Percentiles rank a stretch among this genome's conserved stretches.
Conservation (phyloP, 2,329 filamentous ascomycete species). For the Tolypocladium ophioglossoides region DNA sequence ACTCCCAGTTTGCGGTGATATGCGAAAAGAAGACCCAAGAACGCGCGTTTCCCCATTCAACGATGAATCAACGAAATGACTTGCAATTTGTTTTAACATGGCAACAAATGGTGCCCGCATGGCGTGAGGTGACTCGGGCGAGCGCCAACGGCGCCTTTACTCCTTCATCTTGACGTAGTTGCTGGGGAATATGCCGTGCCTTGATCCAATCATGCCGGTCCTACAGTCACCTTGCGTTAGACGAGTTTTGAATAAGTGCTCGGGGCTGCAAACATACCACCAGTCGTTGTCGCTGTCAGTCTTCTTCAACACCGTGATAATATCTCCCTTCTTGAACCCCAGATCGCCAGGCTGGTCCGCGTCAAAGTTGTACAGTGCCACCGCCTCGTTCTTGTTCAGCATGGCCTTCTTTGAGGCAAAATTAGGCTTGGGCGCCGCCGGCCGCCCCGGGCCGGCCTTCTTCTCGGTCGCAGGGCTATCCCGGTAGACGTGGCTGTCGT, state of each 20-base stretch:
- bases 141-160: constrained; percentile 12
- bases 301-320: constrained; percentile 90
- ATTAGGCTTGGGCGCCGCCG: constrained; percentile 80
- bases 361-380: constrained; percentile 90
- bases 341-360: constrained; percentile 87
- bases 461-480: constrained; percentile 29
- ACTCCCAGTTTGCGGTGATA: not conserved
- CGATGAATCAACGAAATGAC: not conserved
- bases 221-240: constrained; percentile 23
- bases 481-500: constrained; percentile 44
- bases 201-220: constrained; percentile 80
- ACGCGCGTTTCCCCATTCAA: not conserved
- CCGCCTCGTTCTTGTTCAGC: constrained; percentile 65
- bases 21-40: not conserved
- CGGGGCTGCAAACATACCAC: constrained; percentile 54
- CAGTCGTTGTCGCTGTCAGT: constrained; percentile 92
- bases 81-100: not conserved
- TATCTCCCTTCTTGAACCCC: constrained; percentile 92
- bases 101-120: not conserved
- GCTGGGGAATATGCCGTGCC: constrained; percentile 88
- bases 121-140: not conserved
- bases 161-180: constrained; percentile 61
- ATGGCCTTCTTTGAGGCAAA: constrained; percentile 51
- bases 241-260: not conserved
- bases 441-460: constrained; percentile 57